A percentile compares a stretch with the other conserved stretches of the same genome.
phyloP scores from a whole-genome alignment of 176 grass and related monocot genomes.

The Carex myosuroides region DNA sequence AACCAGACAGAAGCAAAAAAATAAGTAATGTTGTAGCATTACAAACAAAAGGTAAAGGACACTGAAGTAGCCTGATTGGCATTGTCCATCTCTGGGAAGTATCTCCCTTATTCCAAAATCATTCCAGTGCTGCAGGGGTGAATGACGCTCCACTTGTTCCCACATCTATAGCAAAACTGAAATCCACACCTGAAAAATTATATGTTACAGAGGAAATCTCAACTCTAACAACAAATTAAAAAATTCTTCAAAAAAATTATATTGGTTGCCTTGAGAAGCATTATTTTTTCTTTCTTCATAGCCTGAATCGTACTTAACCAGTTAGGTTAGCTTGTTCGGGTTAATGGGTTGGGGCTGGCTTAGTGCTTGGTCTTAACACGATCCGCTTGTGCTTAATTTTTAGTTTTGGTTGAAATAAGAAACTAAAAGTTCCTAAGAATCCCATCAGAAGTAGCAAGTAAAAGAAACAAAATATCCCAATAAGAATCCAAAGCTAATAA shows the following conservation, averaged over 20 bases:
- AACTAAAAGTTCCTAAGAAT: background rate
- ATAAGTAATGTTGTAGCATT: no score
- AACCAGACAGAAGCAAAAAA: no score
- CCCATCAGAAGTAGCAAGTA: background rate
- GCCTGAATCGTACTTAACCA: background rate
- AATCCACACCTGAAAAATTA: conserved; percentile 35
- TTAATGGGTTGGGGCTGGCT: background rate
- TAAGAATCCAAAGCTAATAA: background rate
- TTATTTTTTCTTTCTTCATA: background rate
- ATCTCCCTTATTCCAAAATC: background rate
- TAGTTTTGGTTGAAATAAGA: background rate
- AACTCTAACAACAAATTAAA: background rate
- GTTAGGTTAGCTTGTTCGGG: background rate
- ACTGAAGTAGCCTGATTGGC: no score
- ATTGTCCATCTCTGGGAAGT: no score
- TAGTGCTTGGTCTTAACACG: no score
- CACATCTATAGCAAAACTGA: conserved; percentile 62
- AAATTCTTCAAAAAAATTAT: background rate
- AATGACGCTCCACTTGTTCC: background rate
- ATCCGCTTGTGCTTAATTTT: background rate
- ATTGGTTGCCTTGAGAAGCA: background rate
- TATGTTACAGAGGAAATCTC: background rate
- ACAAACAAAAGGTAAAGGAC: no score
- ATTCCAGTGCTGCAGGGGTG: conserved; percentile 21
- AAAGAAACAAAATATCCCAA: background rate